These are phyloP conservation scores for Lizanozyma gosingica DNA, from an alignment of 1,139 yeast genomes.

Conservation along the genomic window DNA sequence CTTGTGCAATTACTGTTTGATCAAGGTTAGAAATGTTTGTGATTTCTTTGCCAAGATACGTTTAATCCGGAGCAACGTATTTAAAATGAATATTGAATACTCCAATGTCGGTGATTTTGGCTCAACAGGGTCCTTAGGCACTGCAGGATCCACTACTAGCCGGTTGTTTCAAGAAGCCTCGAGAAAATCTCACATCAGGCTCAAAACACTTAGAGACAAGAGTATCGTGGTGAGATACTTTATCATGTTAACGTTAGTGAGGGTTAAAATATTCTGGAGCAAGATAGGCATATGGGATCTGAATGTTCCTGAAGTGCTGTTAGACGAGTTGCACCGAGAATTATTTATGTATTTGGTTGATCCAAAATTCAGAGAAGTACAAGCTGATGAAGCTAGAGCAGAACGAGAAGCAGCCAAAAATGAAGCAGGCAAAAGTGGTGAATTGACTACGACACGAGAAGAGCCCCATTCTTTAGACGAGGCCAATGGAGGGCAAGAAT, in stretches of 20 bases:
- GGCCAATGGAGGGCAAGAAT: too few relatives aligned
- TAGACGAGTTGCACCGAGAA: not conserved
- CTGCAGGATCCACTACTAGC: slow-evolving; percentile 2
- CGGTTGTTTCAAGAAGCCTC: slow-evolving; percentile 7
- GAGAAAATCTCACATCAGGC: slow-evolving; percentile 50
- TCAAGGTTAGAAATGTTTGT: slow-evolving; percentile 70
- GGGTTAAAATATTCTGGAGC: slow-evolving; percentile 66
- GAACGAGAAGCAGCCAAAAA: not conserved
- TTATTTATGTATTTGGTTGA: not conserved
- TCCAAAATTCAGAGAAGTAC: not conserved
- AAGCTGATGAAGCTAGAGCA: not conserved
- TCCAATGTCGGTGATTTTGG: slow-evolving; percentile 1
- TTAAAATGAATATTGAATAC: slow-evolving; percentile 23
- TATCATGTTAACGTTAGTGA: slow-evolving; percentile 17
- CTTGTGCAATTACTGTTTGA: slow-evolving; percentile 76
- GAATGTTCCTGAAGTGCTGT: slow-evolving; percentile 8
- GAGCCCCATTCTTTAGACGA: too few relatives aligned
- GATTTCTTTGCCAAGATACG: slow-evolving; percentile 71
- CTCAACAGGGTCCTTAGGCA: not conserved
- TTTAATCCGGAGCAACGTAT: slow-evolving; percentile 45
- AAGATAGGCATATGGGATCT: slow-evolving; percentile 63
- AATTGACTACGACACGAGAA: not conserved
- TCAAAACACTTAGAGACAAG: slow-evolving; percentile 42
- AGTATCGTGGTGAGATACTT: not conserved
- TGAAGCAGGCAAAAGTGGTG: not conserved